Base-by-base conservation (phyloP, 1,284 basidiomycete genomes). In the Porodaedalea pini region DNA sequence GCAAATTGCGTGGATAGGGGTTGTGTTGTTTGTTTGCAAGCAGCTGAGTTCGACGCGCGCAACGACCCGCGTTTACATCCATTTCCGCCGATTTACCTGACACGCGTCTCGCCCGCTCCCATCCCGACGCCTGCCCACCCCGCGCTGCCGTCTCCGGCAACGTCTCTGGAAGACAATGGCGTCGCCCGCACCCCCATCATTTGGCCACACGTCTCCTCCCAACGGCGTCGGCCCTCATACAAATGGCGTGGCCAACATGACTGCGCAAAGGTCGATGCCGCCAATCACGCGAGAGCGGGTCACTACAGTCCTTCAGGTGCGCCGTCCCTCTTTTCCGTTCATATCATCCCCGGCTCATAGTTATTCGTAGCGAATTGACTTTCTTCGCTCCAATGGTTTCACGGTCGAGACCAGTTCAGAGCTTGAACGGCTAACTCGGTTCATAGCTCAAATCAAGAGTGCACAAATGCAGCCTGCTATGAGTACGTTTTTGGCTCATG, bases 371-470 rank as follows among this genome's bases (percentile, higher is more conserved):
- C 71, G 72, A 52, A 70, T 68, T 31, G 67, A 70, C 54, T 15
- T 50, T 15, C 68, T 75, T 11, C 68, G 67, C 31, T 54, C 60
- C 19, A 65, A 64, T 43, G 74, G 74, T 15, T 64, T 59, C 51
- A 74, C 74, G 7, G 63, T 67, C 4, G 73, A 75, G 56, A 73
- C 66, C 15, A 65, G 62, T 23, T 65, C 67, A 40, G 74, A 76
- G 60, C 66, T 74, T 36, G 70, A 66, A 36, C 69, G 64, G 58
- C 66, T 73, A 48, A 61, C 67, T 17, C 68, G 66, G 37, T 62
- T 71, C 56, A 59, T 74, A 10, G 56, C 64, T 27, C 60, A 58
- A 17, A 64, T 71, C 39, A 69, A 70, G 54, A 56, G 23, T 29
- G 44, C 49, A 19, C 39, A 52, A 31, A 2, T 51, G 32, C 67